These are phyloP conservation scores for Saposhnikovia divaricata DNA, from an alignment of 129 eudicot genomes.

Conservation along the genomic window DNA sequence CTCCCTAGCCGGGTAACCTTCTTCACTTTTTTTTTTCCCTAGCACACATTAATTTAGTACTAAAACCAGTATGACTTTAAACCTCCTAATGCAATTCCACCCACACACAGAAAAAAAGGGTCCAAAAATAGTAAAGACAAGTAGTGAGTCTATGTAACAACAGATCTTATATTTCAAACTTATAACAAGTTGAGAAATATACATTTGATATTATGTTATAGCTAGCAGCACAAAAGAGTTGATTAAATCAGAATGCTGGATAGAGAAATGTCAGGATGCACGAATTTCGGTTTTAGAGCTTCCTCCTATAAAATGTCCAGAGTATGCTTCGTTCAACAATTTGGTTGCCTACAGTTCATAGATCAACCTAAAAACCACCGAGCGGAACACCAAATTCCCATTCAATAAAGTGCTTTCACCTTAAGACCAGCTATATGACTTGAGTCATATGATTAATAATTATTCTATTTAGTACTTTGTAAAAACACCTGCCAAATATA, in stretches of 20 bases:
- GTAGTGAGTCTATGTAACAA: background rate
- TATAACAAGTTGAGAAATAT: background rate
- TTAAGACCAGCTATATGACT: background rate
- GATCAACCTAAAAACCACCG: background rate
- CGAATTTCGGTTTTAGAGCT: background rate
- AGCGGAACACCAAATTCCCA: background rate
- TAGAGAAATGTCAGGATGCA: background rate
- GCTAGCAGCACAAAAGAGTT: background rate
- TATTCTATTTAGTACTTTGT: background rate
- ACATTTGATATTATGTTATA: background rate
- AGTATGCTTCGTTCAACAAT: background rate
- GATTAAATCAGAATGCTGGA: background rate
- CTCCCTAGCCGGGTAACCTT: conserved; percentile 68
- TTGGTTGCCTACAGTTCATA: background rate
- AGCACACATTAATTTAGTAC: background rate
- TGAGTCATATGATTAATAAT: background rate
- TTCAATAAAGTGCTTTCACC: background rate
- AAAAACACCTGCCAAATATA: background rate
- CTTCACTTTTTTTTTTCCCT: background rate
- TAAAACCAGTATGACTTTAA: background rate
- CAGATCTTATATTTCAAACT: background rate
- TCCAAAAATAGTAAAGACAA: background rate
- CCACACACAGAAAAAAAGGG: background rate
- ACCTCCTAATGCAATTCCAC: background rate
- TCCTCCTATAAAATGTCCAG: background rate